Evolutionary conservation across 495 filamentous ascomycete species (phyloP), one percentile per base, ranked within the genome.

Genomic region (Xylaria grammica): DNA sequence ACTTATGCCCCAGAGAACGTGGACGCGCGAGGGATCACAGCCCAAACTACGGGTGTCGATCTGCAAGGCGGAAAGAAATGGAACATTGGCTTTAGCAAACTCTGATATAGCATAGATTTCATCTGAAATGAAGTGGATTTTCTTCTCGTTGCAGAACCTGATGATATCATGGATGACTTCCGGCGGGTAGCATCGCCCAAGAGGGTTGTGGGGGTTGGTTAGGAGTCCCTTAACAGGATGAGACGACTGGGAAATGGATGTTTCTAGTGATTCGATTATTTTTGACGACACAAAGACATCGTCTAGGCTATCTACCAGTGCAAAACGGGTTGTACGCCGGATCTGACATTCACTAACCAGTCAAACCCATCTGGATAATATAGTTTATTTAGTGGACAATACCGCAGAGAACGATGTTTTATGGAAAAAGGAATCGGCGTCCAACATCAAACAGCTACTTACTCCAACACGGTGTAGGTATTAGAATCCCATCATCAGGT

Each of bases 151-250:
- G 11, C 48, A 51, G 24, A 51, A 51, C 10, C 29, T 22, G 8
- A 51, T 20, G 26, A 51, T 30, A 5, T 5, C 24, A 10, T 11
- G 22, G 9, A 51, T 20, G 3, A 51, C 26, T 4, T 51, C 48
- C 26, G 8, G 11, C 4, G 48, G 24, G 17, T 51, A 51, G 48
- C 22, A 27, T 30, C 3, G 11, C 22, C 48, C 48, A 11, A 51
- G 48, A 27, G 48, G 48, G n/a, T 51, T 51, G 10, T 26, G 4
- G 26, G 48, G 48, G 48, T 51, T 51, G 11, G 48, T 51, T 24
- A 51, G 26, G 22, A 30, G 10, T 4, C 22, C 48, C 3, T 51
- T 27, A 10, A 51, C 11, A 30, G 48, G 34, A 36, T 5, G 5
- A 6, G 5, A 11, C 6, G 34, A 36, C 34, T 36, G 34, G 11